These are phyloP conservation scores for Mrakiaceae sp. DNA, from an alignment of 1,284 basidiomycete genomes.

Conservation along the genomic window DNA sequence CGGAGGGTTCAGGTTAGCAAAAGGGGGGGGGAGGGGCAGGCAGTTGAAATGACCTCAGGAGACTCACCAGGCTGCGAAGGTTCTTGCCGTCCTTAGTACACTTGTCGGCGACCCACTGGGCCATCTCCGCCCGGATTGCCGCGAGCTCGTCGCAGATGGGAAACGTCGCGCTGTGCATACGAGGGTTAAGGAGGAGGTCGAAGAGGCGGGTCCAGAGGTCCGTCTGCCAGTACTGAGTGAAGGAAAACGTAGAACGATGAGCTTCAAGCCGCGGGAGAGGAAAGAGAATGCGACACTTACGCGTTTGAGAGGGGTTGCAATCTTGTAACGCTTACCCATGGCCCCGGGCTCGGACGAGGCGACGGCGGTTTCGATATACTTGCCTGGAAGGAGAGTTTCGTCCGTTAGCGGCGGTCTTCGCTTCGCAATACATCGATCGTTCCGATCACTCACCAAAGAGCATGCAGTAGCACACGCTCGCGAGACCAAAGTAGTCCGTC, in stretches of 20 bases:
- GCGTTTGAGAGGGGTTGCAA: slow-evolving; percentile 69
- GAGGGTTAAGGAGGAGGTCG: slow-evolving; percentile 74
- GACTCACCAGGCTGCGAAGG: slow-evolving; percentile 51
- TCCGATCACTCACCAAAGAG: slow-evolving; percentile 50
- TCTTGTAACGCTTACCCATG: slow-evolving; percentile 43
- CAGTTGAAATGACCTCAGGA: slow-evolving; percentile 32
- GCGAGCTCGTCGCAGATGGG: slow-evolving; percentile 61
- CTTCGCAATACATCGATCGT: neutral
- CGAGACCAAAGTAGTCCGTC: slow-evolving; percentile 90
- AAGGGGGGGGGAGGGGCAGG: neutral
- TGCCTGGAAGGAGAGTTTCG: slow-evolving; percentile 35
- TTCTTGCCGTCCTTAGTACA: slow-evolving; percentile 79
- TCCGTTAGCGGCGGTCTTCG: neutral
- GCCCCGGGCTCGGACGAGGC: slow-evolving; percentile 18
- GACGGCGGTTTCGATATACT: slow-evolving; percentile 65
- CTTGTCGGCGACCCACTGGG: slow-evolving; percentile 61
- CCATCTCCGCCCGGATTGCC: slow-evolving; percentile 64
- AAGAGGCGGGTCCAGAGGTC: slow-evolving; percentile 79
- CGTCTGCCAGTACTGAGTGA: slow-evolving; percentile 69
- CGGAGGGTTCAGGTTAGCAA: too few relatives aligned
- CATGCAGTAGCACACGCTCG: slow-evolving; percentile 86
- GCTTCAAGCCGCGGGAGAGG: slow-evolving; percentile 4
- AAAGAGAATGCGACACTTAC: slow-evolving; percentile 24
- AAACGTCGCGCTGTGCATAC: slow-evolving; percentile 43
- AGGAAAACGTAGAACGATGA: neutral